Evolutionary conservation across 495 filamentous ascomycete species (phyloP).

Genomic region (Aspergillus avenaceus): DNA sequence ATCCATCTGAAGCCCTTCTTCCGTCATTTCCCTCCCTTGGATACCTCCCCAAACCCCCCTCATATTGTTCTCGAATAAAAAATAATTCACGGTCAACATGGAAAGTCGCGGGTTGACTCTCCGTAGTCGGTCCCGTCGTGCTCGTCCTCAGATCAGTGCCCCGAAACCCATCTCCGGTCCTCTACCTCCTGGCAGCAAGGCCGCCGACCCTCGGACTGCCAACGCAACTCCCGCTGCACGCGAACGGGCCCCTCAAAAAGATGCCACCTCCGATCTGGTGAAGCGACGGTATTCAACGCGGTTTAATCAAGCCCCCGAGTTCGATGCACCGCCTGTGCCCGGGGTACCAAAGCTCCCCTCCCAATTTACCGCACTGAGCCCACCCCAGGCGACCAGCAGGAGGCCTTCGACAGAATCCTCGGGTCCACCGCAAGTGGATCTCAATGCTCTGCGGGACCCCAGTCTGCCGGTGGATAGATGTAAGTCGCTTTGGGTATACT

Average conservation of each 20-base stretch:
- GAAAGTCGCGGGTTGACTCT: slow-evolving; percentile 77
- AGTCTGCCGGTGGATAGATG: slow-evolving; percentile 65
- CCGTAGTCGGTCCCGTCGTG: slow-evolving; percentile 75
- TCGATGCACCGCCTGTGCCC: slow-evolving; percentile 68
- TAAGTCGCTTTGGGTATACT: slow-evolving; percentile 18
- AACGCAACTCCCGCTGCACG: slow-evolving; percentile 23
- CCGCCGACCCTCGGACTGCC: slow-evolving; percentile 19
- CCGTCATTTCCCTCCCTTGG: too few relatives aligned
- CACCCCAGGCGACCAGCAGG: slow-evolving; percentile 42
- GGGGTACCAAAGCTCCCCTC: slow-evolving; percentile 47
- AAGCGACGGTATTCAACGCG: slow-evolving; percentile 91
- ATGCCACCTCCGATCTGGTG: slow-evolving; percentile 82
- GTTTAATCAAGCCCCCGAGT: slow-evolving; percentile 75
- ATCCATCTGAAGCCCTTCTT: background rate
- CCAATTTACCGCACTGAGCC: slow-evolving; percentile 44
- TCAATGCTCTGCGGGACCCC: slow-evolving; percentile 74
- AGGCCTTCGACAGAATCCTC: slow-evolving; percentile 40
- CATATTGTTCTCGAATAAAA: too few relatives aligned
- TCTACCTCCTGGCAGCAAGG: slow-evolving; percentile 38
- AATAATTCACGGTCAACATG: too few relatives aligned
- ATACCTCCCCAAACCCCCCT: too few relatives aligned
- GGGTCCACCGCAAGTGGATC: slow-evolving; percentile 53
- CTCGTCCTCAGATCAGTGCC: slow-evolving; percentile 73
- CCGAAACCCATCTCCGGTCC: slow-evolving; percentile 73
- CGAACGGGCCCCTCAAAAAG: slow-evolving; percentile 30